Conservation (phyloP, 768 basidiomycete species). For the Coprinopsis marcescibilis region DNA sequence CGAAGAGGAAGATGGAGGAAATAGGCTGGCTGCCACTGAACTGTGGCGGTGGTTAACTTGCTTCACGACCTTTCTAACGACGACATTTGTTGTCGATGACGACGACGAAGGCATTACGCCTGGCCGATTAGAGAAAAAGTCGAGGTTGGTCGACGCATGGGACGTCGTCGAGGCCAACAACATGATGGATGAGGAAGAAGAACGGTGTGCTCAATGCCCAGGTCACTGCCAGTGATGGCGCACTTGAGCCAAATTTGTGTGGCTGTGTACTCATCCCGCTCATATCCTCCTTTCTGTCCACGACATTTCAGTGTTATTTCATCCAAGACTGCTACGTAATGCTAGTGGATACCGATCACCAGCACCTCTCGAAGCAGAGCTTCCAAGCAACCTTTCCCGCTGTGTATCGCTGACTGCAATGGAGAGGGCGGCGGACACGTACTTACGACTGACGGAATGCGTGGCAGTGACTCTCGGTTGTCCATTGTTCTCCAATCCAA, state of each 20-base stretch:
- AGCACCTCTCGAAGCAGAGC: too few relatives aligned
- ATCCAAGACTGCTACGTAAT: too few relatives aligned
- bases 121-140: constrained; percentile 8
- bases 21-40: background rate
- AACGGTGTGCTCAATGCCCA: background rate
- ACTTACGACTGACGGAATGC: too few relatives aligned
- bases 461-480: too few relatives aligned
- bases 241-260: constrained; percentile 7
- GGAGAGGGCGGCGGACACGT: too few relatives aligned
- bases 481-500: too few relatives aligned
- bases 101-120: constrained; percentile 18
- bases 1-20: background rate
- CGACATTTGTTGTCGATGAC: constrained; percentile 13
- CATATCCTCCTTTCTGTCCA: background rate
- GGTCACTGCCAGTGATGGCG: constrained; percentile 4
- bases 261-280: constrained; percentile 11
- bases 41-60: background rate
- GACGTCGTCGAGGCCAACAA: constrained; percentile 13
- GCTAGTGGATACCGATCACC: too few relatives aligned
- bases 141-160: constrained; percentile 16
- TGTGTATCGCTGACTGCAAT: too few relatives aligned
- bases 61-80: background rate
- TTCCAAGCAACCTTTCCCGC: too few relatives aligned
- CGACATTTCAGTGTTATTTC: background rate
- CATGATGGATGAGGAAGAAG: constrained; percentile 15